Conservation (phyloP, 1,139 yeast species). For the Blastobotrys elegans region DNA sequence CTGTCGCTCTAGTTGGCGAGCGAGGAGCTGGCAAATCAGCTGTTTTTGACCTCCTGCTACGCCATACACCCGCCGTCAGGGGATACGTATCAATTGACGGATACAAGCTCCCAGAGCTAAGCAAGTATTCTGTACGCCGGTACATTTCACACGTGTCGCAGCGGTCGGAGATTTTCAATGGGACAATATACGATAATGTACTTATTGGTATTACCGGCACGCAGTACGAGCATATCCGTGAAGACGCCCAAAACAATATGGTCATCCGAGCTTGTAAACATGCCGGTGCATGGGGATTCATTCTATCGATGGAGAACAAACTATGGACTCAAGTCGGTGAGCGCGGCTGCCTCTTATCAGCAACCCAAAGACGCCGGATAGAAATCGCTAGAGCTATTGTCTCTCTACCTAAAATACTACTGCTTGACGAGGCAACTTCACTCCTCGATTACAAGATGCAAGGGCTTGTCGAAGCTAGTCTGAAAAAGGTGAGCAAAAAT, state of each 20-base stretch:
- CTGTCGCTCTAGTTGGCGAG: conserved; percentile 92
- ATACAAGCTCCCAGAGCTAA: conserved; percentile 59
- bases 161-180: conserved; percentile 89
- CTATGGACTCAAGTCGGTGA: conserved; percentile 84
- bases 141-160: conserved; percentile 87
- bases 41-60: conserved; percentile 66
- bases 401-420: conserved; percentile 63
- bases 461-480: conserved; percentile 66
- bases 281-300: conserved; percentile 71
- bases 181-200: conserved; percentile 81
- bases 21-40: conserved; percentile 96
- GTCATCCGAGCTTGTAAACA: conserved; percentile 62
- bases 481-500: conserved; percentile 55
- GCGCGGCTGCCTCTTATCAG: conserved; percentile 79
- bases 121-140: conserved; percentile 67
- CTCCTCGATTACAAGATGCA: conserved; percentile 86
- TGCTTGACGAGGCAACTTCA: conserved; percentile 78
- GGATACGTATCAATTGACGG: conserved; percentile 70
- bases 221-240: conserved; percentile 26
- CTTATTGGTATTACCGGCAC: conserved; percentile 51
- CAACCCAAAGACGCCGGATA: conserved; percentile 81
- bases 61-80: conserved; percentile 71
- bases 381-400: conserved; percentile 80
- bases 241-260: conserved; percentile 52
- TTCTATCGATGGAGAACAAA: conserved; percentile 69